Evolutionary conservation across 805 yeast genomes (phyloP), one percentile per base, ranked within the genome.

Genomic region (Pichia californica): DNA sequence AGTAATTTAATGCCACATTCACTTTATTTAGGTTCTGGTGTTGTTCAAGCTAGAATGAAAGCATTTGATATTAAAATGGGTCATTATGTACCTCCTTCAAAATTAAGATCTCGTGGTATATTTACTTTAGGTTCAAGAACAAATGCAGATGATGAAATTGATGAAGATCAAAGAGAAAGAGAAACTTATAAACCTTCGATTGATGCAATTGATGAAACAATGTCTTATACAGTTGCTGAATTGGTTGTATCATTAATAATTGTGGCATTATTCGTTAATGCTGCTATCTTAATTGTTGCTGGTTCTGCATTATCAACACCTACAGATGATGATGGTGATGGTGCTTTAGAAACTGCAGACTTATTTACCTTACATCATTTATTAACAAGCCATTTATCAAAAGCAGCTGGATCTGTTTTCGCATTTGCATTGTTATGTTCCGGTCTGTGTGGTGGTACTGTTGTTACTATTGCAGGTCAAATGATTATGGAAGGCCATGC

Each of bases 1-100:
- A 95, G 96, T 20, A 88, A 96, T 2, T 91, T 89, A 21, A 88
- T 88, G 97, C 96, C 96, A 7, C 97, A 89, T 58, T 83, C 93
- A 2, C 67, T 88, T 40, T 88, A 83, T 57, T 70, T 88, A 36
- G 97, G 97, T 2, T 81, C 91, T 1, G 94, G 95, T 13, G 76
- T 89, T 43, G 96, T 86, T 6, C 94, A 88, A 58, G 82, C 95
- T 6, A 72, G 96, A 48, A 67, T 88, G 42, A 76, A 84, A 52
- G 94, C 86, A 36, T 87, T 68, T 56, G 97, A 88, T 59, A 68
- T 78, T 15, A 76, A 73, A 44, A 61, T 77, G 45, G 95, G 95
- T 1, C 67, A 71, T 59, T 81, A 74, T 55, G 58, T 46, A 1
- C 67, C 63, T 52, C 70, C 71, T 52, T 30, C 50, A 1, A 49